Evolutionary conservation across 495 filamentous ascomycete species (phyloP).

Genomic region (Penicillium canariense): DNA sequence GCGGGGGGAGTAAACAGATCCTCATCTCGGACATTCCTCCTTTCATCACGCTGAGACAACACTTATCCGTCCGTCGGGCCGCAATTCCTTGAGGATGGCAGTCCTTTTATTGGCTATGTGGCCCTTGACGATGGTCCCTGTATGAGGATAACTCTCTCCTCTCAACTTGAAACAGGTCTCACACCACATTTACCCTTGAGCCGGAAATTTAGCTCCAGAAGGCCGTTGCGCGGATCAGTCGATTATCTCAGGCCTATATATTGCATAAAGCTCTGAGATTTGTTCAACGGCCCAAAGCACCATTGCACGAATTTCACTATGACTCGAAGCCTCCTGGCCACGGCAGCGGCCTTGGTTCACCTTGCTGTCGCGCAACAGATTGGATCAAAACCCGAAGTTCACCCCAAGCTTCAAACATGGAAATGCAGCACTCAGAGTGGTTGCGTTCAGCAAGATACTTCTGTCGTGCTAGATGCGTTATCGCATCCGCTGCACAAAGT

Average conservation of each 20-base stretch:
- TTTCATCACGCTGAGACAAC: slow-evolving; percentile 1
- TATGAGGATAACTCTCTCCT: background rate
- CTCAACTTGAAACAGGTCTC: background rate
- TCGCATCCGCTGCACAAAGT: slow-evolving; percentile 47
- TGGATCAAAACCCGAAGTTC: slow-evolving; percentile 29
- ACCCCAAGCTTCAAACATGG: slow-evolving; percentile 37
- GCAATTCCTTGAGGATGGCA: background rate
- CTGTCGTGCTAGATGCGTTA: slow-evolving; percentile 39
- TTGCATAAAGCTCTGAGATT: background rate
- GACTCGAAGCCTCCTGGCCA: background rate
- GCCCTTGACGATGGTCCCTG: background rate
- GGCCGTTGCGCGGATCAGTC: too few species aligned
- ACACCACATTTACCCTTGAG: background rate
- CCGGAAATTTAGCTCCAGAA: background rate
- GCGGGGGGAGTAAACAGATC: slow-evolving; percentile 16
- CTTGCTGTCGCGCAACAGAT: slow-evolving; percentile 24
- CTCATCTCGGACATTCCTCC: slow-evolving; percentile 11
- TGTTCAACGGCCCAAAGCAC: background rate
- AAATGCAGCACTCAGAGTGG: slow-evolving; percentile 38
- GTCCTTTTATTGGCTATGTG: background rate
- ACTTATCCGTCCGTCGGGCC: background rate
- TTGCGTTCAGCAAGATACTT: slow-evolving; percentile 38
- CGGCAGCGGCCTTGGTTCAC: slow-evolving; percentile 13
- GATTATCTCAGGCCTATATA: background rate
- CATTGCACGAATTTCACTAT: background rate